A percentile compares a stretch with the other conserved stretches of the same genome.
These are phyloP conservation scores for Bacidia gigantensis DNA, from an alignment of 495 filamentous ascomycete species.

Conservation along the genomic window DNA sequence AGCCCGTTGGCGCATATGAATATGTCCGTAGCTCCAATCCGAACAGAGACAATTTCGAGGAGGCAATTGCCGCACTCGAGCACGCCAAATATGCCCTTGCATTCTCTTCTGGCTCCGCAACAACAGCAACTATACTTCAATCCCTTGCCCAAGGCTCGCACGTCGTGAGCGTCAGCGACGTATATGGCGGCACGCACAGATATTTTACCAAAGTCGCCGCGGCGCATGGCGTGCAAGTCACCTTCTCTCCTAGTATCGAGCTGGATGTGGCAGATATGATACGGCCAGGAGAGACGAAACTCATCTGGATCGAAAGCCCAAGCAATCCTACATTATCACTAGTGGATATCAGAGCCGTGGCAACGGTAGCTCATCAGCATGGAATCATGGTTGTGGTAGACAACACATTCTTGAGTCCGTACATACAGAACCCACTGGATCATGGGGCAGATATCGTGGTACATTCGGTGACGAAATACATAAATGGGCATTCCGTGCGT, in stretches of 20 bases:
- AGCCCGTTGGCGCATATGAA: constrained; percentile 75
- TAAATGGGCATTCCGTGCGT: constrained; percentile 76
- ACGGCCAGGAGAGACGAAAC: constrained; percentile 66
- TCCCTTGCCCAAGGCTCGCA: constrained; percentile 85
- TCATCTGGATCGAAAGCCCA: constrained; percentile 95
- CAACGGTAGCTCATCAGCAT: constrained; percentile 66
- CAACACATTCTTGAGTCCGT: constrained; percentile 95
- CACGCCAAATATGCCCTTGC: constrained; percentile 85
- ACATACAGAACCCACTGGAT: constrained; percentile 88
- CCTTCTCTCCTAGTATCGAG: constrained; percentile 86
- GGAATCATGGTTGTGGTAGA: constrained; percentile 93
- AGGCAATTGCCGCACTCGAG: constrained; percentile 80
- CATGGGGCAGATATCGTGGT: constrained; percentile 95
- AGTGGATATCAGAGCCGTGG: constrained; percentile 80
- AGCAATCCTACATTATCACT: constrained; percentile 86
- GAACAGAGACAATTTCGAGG: constrained; percentile 86
- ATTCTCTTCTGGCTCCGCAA: constrained; percentile 88
- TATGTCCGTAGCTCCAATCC: constrained; percentile 88
- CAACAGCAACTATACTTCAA: constrained; percentile 85
- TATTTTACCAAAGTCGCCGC: constrained; percentile 98
- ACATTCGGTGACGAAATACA: constrained; percentile 99
- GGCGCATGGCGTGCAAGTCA: constrained; percentile 87
- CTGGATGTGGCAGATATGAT: constrained; percentile 72
- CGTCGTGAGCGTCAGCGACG: constrained; percentile 88
- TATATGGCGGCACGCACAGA: constrained; percentile 93